phyloP scores from a whole-genome alignment of 345 rosid genomes.

The Lepidium didymum region DNA sequence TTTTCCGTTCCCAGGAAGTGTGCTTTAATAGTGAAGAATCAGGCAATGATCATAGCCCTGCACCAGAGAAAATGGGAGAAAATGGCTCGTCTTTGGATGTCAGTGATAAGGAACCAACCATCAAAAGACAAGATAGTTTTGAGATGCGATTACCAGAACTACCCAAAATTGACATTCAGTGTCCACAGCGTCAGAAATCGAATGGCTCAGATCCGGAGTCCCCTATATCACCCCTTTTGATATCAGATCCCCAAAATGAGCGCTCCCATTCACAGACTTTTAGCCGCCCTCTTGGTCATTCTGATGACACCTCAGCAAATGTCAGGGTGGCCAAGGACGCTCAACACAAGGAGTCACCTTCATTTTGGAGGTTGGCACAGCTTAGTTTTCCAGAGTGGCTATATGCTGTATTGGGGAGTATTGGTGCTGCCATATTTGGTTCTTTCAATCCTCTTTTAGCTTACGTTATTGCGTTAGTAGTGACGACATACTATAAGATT shows the following conservation, averaged over 20 bases:
- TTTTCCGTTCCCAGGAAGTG: constrained; percentile 52
- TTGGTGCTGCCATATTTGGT: constrained; percentile 98
- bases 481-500: constrained; percentile 62
- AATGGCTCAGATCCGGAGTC: constrained; percentile 98
- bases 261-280: constrained; percentile 98
- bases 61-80: constrained; percentile 70
- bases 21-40: constrained; percentile 57
- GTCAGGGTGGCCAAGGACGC: constrained; percentile 43
- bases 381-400: constrained; percentile 99
- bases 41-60: constrained; percentile 63
- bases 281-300: constrained; percentile 83
- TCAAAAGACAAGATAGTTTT: constrained; percentile 95
- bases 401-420: constrained; percentile 93
- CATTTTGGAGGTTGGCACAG: constrained; percentile 88
- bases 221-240: constrained; percentile 96
- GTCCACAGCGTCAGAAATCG: constrained; percentile 56
- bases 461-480: constrained; percentile 78
- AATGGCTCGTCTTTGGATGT: constrained; percentile 60
- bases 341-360: constrained; percentile 56
- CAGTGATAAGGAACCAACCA: constrained; percentile 77
- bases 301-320: constrained; percentile 56
- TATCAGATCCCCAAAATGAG: constrained; percentile 95
- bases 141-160: constrained; percentile 91
- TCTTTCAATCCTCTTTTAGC: constrained; percentile 98
- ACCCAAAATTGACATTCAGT: constrained; percentile 84